Evolutionary conservation across 345 rosid species (phyloP), one percentile per base, ranked within the genome.

Genomic region (Eucalyptus lansdowneana): DNA sequence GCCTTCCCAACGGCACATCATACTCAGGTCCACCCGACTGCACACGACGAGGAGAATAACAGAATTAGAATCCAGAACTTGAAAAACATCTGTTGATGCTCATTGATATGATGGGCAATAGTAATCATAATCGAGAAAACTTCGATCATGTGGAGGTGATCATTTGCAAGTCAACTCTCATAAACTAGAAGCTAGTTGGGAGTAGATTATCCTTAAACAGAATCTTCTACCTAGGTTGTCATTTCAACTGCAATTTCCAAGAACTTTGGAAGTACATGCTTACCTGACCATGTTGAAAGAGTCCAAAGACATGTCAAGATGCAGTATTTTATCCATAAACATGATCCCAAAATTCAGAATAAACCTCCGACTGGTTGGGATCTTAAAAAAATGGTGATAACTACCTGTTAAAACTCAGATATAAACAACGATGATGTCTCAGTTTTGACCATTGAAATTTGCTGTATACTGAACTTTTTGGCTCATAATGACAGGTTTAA

Each of bases 21-120:
- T 95, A 97, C 54, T 95, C 92, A 5, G 99, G 99, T 4, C 98
- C 98, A 11, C 99, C 99, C 19, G 96, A 92, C 99, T 96, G 89
- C 87, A 86, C 56, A 4, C 21, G 76, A 9, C 14, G 19, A 50
- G 2, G 2, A 40, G 51, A 69, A 53, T 3, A 37, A n/a, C 58
- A 31, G 14, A 34, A 80, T n/a, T 80, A 50, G 50, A 44, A 34
- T 80, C 45, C 17, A 40, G 40, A 40, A 16, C 12, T 58, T 24
- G 67, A 21, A 54, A 37, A 27, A 22, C 29, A 13, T 54, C 50
- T 54, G 54, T 54, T n/a, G 47, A 50, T 87, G 88, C 54, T 86
- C 87, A 47, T 14, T 47, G 25, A 27, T 47, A 37, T 37, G 81
- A 72, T 19, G 21, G 45, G 12, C 45, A 37, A 69, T 15, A 34